These are phyloP conservation scores for Fusarium sp. DNA, from an alignment of 2,329 filamentous ascomycete species.

Conservation along the genomic window DNA sequence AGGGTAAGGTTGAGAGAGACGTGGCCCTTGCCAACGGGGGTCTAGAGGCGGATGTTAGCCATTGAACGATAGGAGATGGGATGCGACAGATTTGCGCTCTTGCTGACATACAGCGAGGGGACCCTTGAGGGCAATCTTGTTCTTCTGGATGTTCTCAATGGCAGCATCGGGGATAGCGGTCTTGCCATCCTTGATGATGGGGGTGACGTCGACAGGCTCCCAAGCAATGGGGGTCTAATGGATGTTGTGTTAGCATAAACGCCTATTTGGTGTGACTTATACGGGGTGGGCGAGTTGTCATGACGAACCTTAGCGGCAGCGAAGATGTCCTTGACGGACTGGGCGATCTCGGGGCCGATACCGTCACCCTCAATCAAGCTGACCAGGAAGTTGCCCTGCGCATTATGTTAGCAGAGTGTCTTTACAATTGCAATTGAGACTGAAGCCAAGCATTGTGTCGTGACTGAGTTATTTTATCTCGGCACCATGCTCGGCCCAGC, in stretches of 20 bases:
- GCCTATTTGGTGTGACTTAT: background rate
- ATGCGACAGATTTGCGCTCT: conserved; percentile 16
- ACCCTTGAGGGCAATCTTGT: conserved; percentile 98
- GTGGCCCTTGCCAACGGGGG: conserved; percentile 97
- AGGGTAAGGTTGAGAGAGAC: conserved; percentile 99
- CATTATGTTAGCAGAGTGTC: conserved; percentile 41
- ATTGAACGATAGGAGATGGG: background rate
- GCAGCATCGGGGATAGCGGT: conserved; percentile 93
- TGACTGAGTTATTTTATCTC: conserved; percentile 57
- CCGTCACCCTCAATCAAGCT: conserved; percentile 99
- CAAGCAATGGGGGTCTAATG: conserved; percentile 87
- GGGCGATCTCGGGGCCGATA: conserved; percentile 96
- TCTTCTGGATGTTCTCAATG: conserved; percentile 92
- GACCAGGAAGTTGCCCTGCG: conserved; percentile 92
- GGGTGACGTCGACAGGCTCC: conserved; percentile 97
- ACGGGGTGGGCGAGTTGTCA: conserved; percentile 17
- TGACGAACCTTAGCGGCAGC: conserved; percentile 84
- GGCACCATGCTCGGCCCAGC: conserved; percentile 43
- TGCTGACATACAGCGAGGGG: conserved; percentile 82
- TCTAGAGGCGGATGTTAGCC: conserved; percentile 61
- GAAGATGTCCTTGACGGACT: conserved; percentile 99
- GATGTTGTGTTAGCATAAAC: conserved; percentile 40
- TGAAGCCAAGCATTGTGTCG: conserved; percentile 26
- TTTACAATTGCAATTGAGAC: conserved; percentile 17
- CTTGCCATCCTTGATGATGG: conserved; percentile 92